Base-by-base conservation (phyloP, 202 grass and related monocot genomes). In the Panicum virgatum region DNA sequence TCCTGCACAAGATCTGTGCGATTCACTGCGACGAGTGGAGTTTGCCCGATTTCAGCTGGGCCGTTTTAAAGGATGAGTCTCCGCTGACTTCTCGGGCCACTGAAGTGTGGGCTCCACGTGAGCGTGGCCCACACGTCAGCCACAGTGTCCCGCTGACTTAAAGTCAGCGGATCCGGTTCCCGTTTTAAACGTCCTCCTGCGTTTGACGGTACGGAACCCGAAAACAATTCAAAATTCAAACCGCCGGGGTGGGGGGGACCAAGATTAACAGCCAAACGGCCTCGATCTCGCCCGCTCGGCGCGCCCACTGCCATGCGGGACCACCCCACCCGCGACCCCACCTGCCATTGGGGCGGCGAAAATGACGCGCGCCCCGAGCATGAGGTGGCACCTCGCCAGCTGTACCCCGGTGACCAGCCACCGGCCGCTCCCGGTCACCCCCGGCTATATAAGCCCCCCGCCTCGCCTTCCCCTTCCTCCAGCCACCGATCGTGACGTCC, bases 161-260 rank as follows among this genome's bases (percentile, higher is more conserved):
- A n/a, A n/a, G n/a, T n/a, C n/a, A n/a, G n/a, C n/a, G n/a, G n/a
- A n/a, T n/a, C n/a, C n/a, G n/a, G n/a, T n/a, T n/a, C n/a, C n/a
- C n/a, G n/a, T n/a, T n/a, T n/a, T n/a, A n/a, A n/a, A 68, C 87
- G 72, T 43, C 59, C 53, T 51, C 62, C 16, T 51, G 61, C 12
- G 67, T 79, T 90, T 83, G 83, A 86, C 67, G 53, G 83, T 83
- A 83, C 84, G 83, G 83, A 77, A 81, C 2, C 19, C 68, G 42
- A 61, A 57, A 90, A 15, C 44, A 63, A 69, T 90, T 90, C 83
- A 69, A 90, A 90, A 69, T 86, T 90, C 84, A 79, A 89, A 89
- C 69, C 53, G 46, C 12, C 61, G 1, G 1, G n/a, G n/a, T n/a
- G n/a, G n/a, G 1, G 29, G 85, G 51, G 72, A 48, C 64, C 45